These are phyloP conservation scores for Globisporangium emineosum DNA, from an alignment of 352 stramenopile species.

Conservation along the genomic window DNA sequence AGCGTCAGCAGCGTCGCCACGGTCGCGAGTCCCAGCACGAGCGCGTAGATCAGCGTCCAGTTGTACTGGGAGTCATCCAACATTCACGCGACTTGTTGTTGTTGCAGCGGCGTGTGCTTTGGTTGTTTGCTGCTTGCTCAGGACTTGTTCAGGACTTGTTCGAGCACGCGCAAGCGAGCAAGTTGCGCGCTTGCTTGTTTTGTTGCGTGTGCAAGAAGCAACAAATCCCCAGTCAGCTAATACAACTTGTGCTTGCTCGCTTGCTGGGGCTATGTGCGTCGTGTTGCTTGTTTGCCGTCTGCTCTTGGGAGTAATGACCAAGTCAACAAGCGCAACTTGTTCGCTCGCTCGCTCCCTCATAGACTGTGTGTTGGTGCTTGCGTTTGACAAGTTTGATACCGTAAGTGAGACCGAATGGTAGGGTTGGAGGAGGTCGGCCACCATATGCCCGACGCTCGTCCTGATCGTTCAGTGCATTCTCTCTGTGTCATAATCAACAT, in stretches of 20 bases:
- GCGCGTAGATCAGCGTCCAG: conserved; percentile 62
- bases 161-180: too few relatives aligned
- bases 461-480: not conserved
- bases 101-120: too few relatives aligned
- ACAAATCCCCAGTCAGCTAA: not conserved
- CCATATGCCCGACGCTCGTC: not conserved
- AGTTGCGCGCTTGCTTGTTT: too few relatives aligned
- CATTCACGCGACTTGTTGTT: conserved; percentile 20
- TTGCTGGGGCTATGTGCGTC: not conserved
- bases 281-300: not conserved
- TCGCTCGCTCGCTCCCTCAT: not conserved
- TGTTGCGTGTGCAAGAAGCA: not conserved
- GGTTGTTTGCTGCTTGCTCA: conserved; percentile 1
- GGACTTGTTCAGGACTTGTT: not conserved
- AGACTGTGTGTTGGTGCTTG: not conserved
- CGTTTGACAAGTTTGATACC: not conserved
- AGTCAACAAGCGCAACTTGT: not conserved
- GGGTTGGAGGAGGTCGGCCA: not conserved
- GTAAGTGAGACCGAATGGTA: not conserved
- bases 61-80: conserved; percentile 48
- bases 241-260: not conserved
- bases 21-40: conserved; percentile 44
- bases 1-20: conserved; percentile 41
- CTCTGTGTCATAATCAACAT: not conserved
- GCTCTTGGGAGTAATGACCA: not conserved